These are phyloP conservation scores for Colletotrichum sp. DNA, from an alignment of 2,329 filamentous ascomycete genomes.

Conservation along the genomic window DNA sequence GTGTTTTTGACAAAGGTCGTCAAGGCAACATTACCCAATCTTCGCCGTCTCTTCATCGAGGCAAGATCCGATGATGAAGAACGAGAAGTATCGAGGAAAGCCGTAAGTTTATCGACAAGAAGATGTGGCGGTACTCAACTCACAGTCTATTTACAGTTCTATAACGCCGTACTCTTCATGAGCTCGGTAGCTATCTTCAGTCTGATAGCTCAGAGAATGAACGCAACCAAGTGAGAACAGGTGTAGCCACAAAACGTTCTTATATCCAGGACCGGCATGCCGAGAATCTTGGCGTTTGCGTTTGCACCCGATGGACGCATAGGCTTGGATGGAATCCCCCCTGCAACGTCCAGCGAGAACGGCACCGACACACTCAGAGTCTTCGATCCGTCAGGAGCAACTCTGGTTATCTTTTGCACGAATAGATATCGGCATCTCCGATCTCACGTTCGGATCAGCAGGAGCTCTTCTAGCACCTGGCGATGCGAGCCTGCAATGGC, in stretches of 20 bases:
- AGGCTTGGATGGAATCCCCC: background rate
- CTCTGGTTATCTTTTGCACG: background rate
- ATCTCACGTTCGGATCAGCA: background rate
- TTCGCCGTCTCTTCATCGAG: slow-evolving; percentile 96
- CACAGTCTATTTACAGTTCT: slow-evolving; percentile 72
- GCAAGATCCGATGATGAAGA: slow-evolving; percentile 92
- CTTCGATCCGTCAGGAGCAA: background rate
- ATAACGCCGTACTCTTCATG: slow-evolving; percentile 96
- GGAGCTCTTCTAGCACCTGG: background rate
- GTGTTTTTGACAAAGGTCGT: slow-evolving; percentile 10
- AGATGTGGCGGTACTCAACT: background rate
- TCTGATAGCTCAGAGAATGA: slow-evolving; percentile 87
- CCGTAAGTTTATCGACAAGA: slow-evolving; percentile 61
- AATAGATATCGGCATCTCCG: background rate
- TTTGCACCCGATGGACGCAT: background rate
- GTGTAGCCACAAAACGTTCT: background rate
- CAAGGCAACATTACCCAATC: slow-evolving; percentile 84
- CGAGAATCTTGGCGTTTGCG: background rate
- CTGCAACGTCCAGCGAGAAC: background rate
- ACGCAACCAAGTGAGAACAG: slow-evolving; percentile 41
- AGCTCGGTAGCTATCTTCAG: slow-evolving; percentile 95
- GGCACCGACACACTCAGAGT: background rate
- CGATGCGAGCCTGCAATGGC: background rate
- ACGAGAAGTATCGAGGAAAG: slow-evolving; percentile 90
- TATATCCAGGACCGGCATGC: background rate